Conservation (phyloP, 2,329 filamentous ascomycete genomes). For the Fusarium udum region DNA sequence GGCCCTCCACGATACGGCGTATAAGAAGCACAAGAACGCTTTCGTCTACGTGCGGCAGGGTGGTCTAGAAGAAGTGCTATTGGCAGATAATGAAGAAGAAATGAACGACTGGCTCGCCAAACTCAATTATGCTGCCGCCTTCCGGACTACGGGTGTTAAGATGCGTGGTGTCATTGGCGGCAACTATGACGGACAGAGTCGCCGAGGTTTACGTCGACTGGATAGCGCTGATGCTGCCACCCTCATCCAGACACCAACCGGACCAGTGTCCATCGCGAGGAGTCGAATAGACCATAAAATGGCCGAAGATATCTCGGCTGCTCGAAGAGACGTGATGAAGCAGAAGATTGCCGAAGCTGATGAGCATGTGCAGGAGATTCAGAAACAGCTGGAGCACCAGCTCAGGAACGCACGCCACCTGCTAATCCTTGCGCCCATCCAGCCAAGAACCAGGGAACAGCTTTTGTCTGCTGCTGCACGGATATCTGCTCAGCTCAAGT, state of each 20-base stretch:
- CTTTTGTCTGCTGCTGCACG: constrained; percentile 85
- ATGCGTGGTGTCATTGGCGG: constrained; percentile 89
- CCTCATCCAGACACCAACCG: constrained; percentile 74
- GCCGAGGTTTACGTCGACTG: constrained; percentile 75
- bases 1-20: constrained; percentile 83
- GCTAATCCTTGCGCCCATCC: constrained; percentile 87
- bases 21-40: constrained; percentile 95
- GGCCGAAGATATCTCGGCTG: constrained; percentile 84
- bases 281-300: constrained; percentile 82
- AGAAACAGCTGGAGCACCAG: constrained; percentile 83
- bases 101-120: constrained; percentile 97
- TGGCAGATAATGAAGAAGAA: constrained; percentile 89
- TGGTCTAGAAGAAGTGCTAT: constrained; percentile 86
- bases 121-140: constrained; percentile 95
- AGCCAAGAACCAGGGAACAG: constrained; percentile 87
- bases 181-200: constrained; percentile 83
- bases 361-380: constrained; percentile 75
- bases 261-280: constrained; percentile 77
- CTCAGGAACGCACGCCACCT: constrained; percentile 91
- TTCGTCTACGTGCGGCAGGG: constrained; percentile 91
- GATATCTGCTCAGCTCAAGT: constrained; percentile 88
- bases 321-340: constrained; percentile 82
- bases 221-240: constrained; percentile 69
- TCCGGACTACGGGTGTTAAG: constrained; percentile 88
- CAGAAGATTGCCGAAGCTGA: constrained; percentile 86